Base-by-base conservation (phyloP, 1,139 yeast genomes). In the Blastobotrys proliferans region DNA sequence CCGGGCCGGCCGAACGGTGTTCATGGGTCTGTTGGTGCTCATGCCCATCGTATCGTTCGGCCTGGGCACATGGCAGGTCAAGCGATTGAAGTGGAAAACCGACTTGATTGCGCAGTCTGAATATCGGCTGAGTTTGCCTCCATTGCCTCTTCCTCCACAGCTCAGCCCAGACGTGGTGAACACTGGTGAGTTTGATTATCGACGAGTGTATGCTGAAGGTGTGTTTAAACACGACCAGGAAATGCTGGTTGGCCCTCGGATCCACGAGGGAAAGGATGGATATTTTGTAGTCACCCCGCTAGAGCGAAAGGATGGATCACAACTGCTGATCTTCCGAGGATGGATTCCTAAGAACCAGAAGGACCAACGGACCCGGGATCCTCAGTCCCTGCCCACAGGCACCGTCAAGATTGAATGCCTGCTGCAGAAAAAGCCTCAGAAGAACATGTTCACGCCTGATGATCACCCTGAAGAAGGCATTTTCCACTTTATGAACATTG, bases 41-140 rank as follows among this genome's bases (percentile, higher is more conserved):
- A 92, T 94, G 84, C 99, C 99, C 0, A 72, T 88, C 0, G 73
- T 88, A 1, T 77, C 95, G 8, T 86, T 92, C 60, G 83, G 80
- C 28, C 69, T 92, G 39, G 98, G 98, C 2, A 78, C 94, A 46
- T 92, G 98, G 99, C 99, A 92, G 66, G 81, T 86, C 32, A 70
- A 77, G 55, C 72, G 99, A 51, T 68, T 92, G 44, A 70, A 77
- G 48, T 92, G 98, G 98, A 94, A 94, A 62, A 81, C 80, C n/a
- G 77, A 80, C 44, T 70, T 92, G 50, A 84, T 94, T 50, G 81
- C 95, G 4, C 74, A 76, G 35, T 81, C 94, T 58, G 97, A 92
- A 61, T 85, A 86, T 54, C 70, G 88, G 50, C 68, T 92, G 49
- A 81, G 92, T 0, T 76, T 76, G 47, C 80, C 81, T 2, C 84